Evolutionary conservation across 1,139 yeast genomes (phyloP), one percentile per base, ranked within the genome.

Genomic region (Arxiozyma heterogenica): DNA sequence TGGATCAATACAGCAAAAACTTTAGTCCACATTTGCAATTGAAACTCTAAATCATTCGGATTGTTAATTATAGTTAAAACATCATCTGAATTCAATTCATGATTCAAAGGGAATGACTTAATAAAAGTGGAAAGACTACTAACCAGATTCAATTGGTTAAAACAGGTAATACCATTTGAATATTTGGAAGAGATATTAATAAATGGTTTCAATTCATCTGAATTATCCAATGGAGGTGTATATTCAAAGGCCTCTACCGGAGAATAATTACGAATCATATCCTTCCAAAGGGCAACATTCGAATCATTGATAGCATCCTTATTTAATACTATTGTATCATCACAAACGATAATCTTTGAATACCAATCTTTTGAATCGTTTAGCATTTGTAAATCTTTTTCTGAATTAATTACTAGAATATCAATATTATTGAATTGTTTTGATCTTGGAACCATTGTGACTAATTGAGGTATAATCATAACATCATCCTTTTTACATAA

Each of bases 61-160:
- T 61, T 53, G n/a, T 63, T 60, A 1, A 75, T 70, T 22, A 83
- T 65, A 9, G 80, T 61, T 21, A 84, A 49, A 2, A 59, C 66
- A 59, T 84, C 90, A 0, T 65, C 58, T 0, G 62, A 53, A 1
- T 60, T 61, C 58, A 83, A 66, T 23, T 71, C 71, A 50, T 78
- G 75, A 0, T 70, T 71, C 6, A 71, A 54, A 0, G 91, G 88
- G 34, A 84, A 69, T 23, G 81, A 81, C 65, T 80, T 81, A 49
- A 84, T 71, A 49, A 81, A 77, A 0, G 88, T 75, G 0, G 90
- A 84, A 18, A 84, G 71, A 1, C 84, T 74, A 57, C 88, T 80
- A 17, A 84, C 83, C 53, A 86, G 71, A 60, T 82, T 83, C 56
- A 79, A 73, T 57, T 84, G 89, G 20, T 82, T 78, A 64, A 78